Conservation (phyloP, 805 yeast genomes). For the Grigorovia yakushimaensis region DNA sequence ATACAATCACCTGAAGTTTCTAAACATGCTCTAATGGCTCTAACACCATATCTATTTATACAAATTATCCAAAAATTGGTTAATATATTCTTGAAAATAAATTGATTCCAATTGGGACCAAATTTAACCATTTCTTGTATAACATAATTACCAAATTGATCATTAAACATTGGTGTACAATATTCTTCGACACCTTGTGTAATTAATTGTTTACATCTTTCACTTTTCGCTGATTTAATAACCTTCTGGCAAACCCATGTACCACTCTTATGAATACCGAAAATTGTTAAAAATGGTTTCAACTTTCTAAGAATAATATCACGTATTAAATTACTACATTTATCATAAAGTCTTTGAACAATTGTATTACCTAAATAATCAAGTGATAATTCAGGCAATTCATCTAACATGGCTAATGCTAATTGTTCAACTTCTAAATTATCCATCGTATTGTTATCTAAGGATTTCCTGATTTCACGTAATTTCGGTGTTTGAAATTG, state of each 20-base stretch:
- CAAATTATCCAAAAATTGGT: slow-evolving; percentile 72
- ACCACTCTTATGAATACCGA: slow-evolving; percentile 94
- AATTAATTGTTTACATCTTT: slow-evolving; percentile 53
- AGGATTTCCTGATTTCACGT: slow-evolving; percentile 72
- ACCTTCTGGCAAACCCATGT: slow-evolving; percentile 99
- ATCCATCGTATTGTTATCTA: slow-evolving; percentile 46
- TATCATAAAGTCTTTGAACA: slow-evolving; percentile 83
- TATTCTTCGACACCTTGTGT: slow-evolving; percentile 67
- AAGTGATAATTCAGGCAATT: slow-evolving; percentile 80
- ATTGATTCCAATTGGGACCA: slow-evolving; percentile 80
- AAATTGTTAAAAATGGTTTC: slow-evolving; percentile 71
- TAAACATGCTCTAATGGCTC: slow-evolving; percentile 87
- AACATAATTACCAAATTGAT: slow-evolving; percentile 97
- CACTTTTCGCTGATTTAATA: slow-evolving; percentile 60
- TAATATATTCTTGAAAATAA: slow-evolving; percentile 74
- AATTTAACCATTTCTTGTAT: slow-evolving; percentile 89
- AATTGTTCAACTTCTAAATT: slow-evolving; percentile 71
- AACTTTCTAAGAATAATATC: slow-evolving; percentile 72
- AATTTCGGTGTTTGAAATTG: slow-evolving; percentile 82
- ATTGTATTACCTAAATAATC: slow-evolving; percentile 95
- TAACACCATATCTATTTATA: slow-evolving; percentile 85
- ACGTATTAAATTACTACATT: slow-evolving; percentile 58
- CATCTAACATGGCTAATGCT: slow-evolving; percentile 76
- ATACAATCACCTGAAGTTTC: slow-evolving; percentile 55
- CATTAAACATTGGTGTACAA: slow-evolving; percentile 76